Evolutionary conservation across 139 green algal genomes (phyloP), one percentile per base, ranked within the genome.

Genomic region (Coelastrella sp.): DNA sequence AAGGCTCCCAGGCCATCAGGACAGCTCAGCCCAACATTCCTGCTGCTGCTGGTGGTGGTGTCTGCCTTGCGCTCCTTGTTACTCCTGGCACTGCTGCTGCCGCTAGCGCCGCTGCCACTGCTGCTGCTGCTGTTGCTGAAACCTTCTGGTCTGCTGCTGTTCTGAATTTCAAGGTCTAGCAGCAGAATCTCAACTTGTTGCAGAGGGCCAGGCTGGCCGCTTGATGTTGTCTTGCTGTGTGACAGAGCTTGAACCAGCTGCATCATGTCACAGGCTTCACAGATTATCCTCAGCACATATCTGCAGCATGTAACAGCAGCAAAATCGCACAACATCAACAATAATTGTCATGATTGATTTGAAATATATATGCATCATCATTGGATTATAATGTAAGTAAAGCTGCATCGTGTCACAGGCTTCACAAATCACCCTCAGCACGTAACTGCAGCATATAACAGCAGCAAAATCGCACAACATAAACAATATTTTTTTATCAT

Each of bases 51-150:
- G 79, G 1, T 87, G 81, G 0, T 59, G 60, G 10, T 75, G 24
- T 19, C 79, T 84, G 57, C 8, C 25, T 35, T 63, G 25, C 6
- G 0, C 75, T 14, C 19, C n/a, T n/a, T 82, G 6, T 22, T 25
- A 7, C 75, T 25, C 19, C 70, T 82, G 27, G 4, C 60, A 17
- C 11, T 59, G 17, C 76, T 82, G 35, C 63, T 72, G 63, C 12
- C 12, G 63, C 12, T 9, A 65, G 1, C 35, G 35, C 35, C 35
- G 35, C 35, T 75, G 3, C 35, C 35, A 49, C 35, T 3, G 81
- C 81, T 75, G 75, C 35, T 3, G 81, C 81, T 75, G 75, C 75
- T 82, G 75, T 27, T 82, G 75, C 75, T 74, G 81, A 49, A 49
- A 49, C 8, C 81, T 75, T n/a, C 60, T 75, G 56, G 24, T 0